These are phyloP conservation scores for Phytophthora nicotianae DNA, from an alignment of 352 stramenopile genomes.

Conservation along the genomic window DNA sequence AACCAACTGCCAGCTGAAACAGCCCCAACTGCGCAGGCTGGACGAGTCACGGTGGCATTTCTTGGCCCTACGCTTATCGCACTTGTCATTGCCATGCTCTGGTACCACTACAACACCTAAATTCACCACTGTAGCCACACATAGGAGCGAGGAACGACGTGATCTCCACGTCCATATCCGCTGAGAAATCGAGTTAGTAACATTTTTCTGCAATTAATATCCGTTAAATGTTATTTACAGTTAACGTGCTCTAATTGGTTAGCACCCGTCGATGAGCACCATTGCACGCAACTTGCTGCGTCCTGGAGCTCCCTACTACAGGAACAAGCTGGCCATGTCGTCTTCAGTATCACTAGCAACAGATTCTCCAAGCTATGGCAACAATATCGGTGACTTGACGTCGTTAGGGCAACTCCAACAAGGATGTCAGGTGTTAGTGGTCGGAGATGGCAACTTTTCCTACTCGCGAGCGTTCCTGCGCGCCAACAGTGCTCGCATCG, in stretches of 20 bases:
- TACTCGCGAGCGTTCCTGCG: conserved; percentile 77
- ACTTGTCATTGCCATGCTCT: conserved; percentile 54
- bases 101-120: conserved; percentile 45
- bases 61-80: conserved; percentile 53
- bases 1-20: conserved; percentile 5
- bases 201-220: conserved; percentile 24
- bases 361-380: background rate
- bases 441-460: conserved; percentile 88
- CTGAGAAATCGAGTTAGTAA: conserved; percentile 9
- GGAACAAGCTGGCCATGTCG: conserved; percentile 8
- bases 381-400: conserved; percentile 53
- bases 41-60: conserved; percentile 45
- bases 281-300: conserved; percentile 5
- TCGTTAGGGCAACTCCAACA: conserved; percentile 46
- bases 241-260: conserved; percentile 15
- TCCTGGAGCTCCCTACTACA: conserved; percentile 1
- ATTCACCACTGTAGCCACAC: conserved; percentile 3
- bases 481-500: conserved; percentile 41
- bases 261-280: conserved; percentile 16
- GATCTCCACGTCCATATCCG: background rate
- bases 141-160: background rate
- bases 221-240: conserved; percentile 20
- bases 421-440: conserved; percentile 59
- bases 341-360: conserved; percentile 8
- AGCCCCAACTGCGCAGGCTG: conserved; percentile 22